Conservation (phyloP, 331 rosid species). For the Saraca asoca region DNA sequence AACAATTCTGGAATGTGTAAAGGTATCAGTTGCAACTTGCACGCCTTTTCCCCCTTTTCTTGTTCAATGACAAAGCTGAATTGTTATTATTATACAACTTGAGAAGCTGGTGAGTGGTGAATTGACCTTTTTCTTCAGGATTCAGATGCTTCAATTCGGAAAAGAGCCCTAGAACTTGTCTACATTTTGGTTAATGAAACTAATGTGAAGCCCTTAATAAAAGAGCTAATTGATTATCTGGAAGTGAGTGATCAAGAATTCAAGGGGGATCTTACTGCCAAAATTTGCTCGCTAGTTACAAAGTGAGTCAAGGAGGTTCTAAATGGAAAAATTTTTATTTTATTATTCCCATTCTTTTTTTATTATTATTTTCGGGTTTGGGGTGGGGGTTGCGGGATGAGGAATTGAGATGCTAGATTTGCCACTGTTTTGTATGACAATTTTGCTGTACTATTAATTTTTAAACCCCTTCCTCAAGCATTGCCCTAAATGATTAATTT, state of each 20-base stretch:
- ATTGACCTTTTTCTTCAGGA: conserved; percentile 61
- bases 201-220: conserved; percentile 83
- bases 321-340: conserved; percentile 30
- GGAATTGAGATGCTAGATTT: conserved; percentile 23
- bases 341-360: neutral
- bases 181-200: conserved; percentile 81
- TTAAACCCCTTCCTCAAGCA: neutral
- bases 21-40: conserved; percentile 52
- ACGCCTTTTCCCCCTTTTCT: conserved; percentile 23
- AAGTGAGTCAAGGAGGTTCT: conserved; percentile 62
- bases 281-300: conserved; percentile 88
- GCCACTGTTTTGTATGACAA: neutral
- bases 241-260: conserved; percentile 89
- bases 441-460: neutral
- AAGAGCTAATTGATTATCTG: conserved; percentile 88
- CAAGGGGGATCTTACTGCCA: conserved; percentile 88
- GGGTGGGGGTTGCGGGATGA: neutral
- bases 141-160: conserved; percentile 91
- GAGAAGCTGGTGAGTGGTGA: conserved; percentile 38
- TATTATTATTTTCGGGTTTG: neutral
- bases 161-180: conserved; percentile 98
- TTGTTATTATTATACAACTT: conserved; percentile 24
- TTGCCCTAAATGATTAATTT: conserved; percentile 4
- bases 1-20: conserved; percentile 95
- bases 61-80: conserved; percentile 21